Base-by-base conservation (phyloP, 2,329 filamentous ascomycete genomes). In the Beauveria scarabaeidicola region DNA sequence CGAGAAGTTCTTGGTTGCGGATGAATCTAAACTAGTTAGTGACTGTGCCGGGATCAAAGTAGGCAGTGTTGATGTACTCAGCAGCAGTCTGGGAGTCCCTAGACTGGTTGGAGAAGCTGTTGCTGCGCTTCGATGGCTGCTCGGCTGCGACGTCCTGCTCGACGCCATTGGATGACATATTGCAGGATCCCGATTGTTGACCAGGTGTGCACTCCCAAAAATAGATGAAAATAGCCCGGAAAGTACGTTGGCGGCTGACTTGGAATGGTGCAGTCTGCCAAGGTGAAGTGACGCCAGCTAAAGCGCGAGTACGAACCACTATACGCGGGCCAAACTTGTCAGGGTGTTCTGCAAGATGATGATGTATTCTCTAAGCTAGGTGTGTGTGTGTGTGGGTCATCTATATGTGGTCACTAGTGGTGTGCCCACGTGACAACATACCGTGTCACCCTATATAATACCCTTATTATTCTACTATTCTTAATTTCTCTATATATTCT, bases 1-100 rank as follows among this genome's bases (percentile, higher is more conserved):
- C 94, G 57, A 99, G 86, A 65, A 88, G 86, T 69, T 97, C 86
- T 71, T 99, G 94, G 59, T 86, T 86, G 67, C 90, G 85, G 65
- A 99, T 91, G 71, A 95, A 97, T 29, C 89, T 93, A 59, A 10
- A 55, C 47, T n/a, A 9, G 32, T 63, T 19, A 64, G 51, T 6
- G 38, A 1, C 15, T 50, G 15, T 48, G 15, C 19, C 19, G 9
- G 11, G 15, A 11, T 19, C 32, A 40, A 17, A 38, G 36, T 13
- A 13, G n/a, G 15, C 17, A 25, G 13, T 32, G 8, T 58, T 11
- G n/a, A 63, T 74, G 61, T 77, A 88, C 83, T 90, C 87, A 62
- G 84, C 85, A 36, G 88, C 88, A 17, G 88, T 91, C 66, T 90
- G 87, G 1, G 87, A 90, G 58, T 81, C 76, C 52, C 85, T 78